Evolutionary conservation across 257 asterid genomes (phyloP), one percentile per base, ranked within the genome.

Genomic region (Fraxinus pennsylvanica): DNA sequence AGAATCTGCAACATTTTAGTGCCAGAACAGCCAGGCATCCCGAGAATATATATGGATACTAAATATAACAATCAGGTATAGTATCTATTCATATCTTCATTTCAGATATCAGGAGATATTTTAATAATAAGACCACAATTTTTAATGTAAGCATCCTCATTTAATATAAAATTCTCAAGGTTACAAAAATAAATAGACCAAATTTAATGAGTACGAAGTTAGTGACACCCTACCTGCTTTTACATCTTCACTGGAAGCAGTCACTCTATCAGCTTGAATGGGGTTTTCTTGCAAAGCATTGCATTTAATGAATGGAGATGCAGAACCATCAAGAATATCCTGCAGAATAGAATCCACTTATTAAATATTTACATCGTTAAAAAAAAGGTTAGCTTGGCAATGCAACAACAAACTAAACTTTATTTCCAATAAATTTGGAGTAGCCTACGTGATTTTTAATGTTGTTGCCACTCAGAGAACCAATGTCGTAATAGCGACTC

Each of bases 271-370:
- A 77, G 38, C 75, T 50, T 33, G 59, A 54, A 69, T 30, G 59
- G 75, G 36, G 39, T 77, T 69, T 14, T 15, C 52, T 59, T 32
- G 52, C 25, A 74, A 41, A 47, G 70, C 35, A 45, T 70, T 77
- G 52, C 6, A 33, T 10, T 50, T 66, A 32, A 43, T 30, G 38
- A 77, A 69, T 25, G 33, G 71, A 14, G 75, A 77, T 43, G 75
- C 30, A 32, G 75, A 77, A 71, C 81, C 47, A 50, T 25, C 54
- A n/a, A 45, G 27, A 52, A 30, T 27, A 68, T 77, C 81, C 81
- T 77, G 81, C 7, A 1, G 74, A 32, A 50, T 22, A 69, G 17
- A 68, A 50, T 77, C 36, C 29, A 21, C n/a, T 9, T 25, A 25
- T 63, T 22, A 63, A 25, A 63, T 63, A 63, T 63, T 69, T 1